Percentiles rank a stretch among this genome's conserved stretches.
Conservation (phyloP, 2,329 filamentous ascomycete genomes). For the Venturia asperata region DNA sequence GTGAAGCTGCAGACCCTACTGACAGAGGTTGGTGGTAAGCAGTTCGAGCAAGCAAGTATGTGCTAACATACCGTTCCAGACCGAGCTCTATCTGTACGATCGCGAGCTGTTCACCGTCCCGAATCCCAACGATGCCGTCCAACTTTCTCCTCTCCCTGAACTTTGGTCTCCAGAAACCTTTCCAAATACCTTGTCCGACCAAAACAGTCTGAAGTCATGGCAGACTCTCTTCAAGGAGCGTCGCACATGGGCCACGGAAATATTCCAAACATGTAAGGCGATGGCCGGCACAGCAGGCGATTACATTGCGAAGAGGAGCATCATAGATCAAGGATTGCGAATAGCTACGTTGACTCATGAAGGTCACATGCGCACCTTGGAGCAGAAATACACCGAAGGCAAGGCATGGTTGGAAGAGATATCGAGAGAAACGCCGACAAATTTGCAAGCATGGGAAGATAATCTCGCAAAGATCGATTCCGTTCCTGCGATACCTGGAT, state of each 20-base stretch:
- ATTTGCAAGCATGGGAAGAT: slow-evolving; percentile 60
- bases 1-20: slow-evolving; percentile 74
- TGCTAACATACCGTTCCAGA: slow-evolving; percentile 42
- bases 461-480: slow-evolving; percentile 58
- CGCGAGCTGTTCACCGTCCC: slow-evolving; percentile 46
- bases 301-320: slow-evolving; percentile 64
- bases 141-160: slow-evolving; percentile 49
- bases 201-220: slow-evolving; percentile 80
- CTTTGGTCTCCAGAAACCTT: slow-evolving; percentile 53
- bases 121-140: slow-evolving; percentile 44
- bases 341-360: slow-evolving; percentile 82
- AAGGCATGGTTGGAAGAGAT: slow-evolving; percentile 64
- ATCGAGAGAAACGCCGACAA: slow-evolving; percentile 58
- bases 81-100: slow-evolving; percentile 89
- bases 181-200: slow-evolving; percentile 76
- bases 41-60: not conserved
- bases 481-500: slow-evolving; percentile 57
- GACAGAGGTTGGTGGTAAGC: slow-evolving; percentile 56
- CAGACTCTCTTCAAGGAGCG: slow-evolving; percentile 76
- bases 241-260: slow-evolving; percentile 66
- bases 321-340: slow-evolving; percentile 71
- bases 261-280: slow-evolving; percentile 61
- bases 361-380: slow-evolving; percentile 62
- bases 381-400: slow-evolving; percentile 63
- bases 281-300: slow-evolving; percentile 57